Base-by-base conservation (phyloP, 352 stramenopile genomes). In the Pythium aphanidermatum region DNA sequence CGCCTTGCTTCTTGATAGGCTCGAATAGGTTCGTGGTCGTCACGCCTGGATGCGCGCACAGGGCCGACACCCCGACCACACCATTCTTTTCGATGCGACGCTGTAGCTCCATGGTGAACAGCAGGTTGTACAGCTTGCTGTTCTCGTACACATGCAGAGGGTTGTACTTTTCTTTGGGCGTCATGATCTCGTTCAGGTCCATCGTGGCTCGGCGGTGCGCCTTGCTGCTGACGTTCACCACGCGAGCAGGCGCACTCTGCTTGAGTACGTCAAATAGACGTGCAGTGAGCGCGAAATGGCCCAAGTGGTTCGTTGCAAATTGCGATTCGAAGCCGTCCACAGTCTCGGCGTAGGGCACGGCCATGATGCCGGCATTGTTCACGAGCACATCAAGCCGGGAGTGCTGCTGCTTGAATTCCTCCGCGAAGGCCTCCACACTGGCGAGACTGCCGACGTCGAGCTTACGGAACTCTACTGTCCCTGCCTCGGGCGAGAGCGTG, bases 101-200 rank as follows among this genome's bases (percentile, higher is more conserved):
- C 9, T 74, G 32, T 5, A 84, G 60, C 40, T 82, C 70, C 0
- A 54, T 13, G 13, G 65, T 74, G 48, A 80, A 82, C 2, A 82
- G 45, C 21, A 78, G 29, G 52, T 80, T 82, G 44, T 37, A 69
- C 6, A 84, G 35, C 45, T 84, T 84, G 23, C 4, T 56, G 39
- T 44, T 43, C 23, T 21, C 27, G 48, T 56, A 56, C 25, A 58
- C 69, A 16, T 46, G 39, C 36, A 66, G 28, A 17, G 61, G 45
- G 13, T 65, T 45, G 40, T 60, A 63, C 25, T 68, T 78, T 39
- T 65, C 55, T 2, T 60, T 50, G 5, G 66, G 25, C 10, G 57
- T 68, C 28, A 67, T 52, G 26, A 82, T 57, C 39, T 49, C 48
- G 36, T 54, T 60, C 23, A 79, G 39, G 16, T 42, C 21, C 12